phyloP scores from a whole-genome alignment of 2,329 filamentous ascomycete genomes.

The Exophiala viscosa region DNA sequence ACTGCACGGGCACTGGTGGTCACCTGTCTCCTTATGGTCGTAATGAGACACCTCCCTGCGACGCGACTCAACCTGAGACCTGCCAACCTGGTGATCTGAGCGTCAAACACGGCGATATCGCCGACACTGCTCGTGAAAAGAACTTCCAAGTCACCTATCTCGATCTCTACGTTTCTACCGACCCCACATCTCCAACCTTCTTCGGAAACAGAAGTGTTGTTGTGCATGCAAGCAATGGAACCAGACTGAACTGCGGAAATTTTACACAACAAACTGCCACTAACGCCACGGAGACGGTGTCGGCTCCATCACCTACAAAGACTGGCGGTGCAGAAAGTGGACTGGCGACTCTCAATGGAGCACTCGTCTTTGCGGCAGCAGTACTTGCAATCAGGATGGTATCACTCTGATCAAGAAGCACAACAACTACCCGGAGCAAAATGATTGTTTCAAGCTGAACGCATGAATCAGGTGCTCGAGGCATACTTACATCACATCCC shows the following conservation, averaged over 20 bases:
- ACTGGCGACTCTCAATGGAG: too few species aligned
- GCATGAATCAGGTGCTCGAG: too few species aligned
- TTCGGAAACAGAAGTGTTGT: slow-evolving; percentile 55
- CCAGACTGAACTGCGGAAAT: slow-evolving; percentile 56
- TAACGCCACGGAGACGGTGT: not conserved
- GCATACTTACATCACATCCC: too few species aligned
- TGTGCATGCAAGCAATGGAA: slow-evolving; percentile 52
- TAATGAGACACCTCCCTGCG: slow-evolving; percentile 60
- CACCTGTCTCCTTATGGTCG: slow-evolving; percentile 69
- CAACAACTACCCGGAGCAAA: too few species aligned
- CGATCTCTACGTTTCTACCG: slow-evolving; percentile 50
- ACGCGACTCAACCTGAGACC: slow-evolving; percentile 53
- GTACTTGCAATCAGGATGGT: too few species aligned
- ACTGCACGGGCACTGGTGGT: slow-evolving; percentile 64
- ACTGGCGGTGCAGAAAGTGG: not conserved
- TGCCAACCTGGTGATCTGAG: slow-evolving; percentile 75
- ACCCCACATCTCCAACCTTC: slow-evolving; percentile 41
- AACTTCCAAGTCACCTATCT: slow-evolving; percentile 37
- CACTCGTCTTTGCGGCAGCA: too few species aligned
- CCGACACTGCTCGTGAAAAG: slow-evolving; percentile 41
- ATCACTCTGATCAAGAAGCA: too few species aligned
- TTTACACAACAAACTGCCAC: slow-evolving; percentile 36
- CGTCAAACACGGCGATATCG: slow-evolving; percentile 67
- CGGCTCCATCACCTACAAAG: not conserved
- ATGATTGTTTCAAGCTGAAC: too few species aligned